Percentiles rank a stretch among this genome's conserved stretches.
Conservation (phyloP, 805 yeast genomes). For the Kluyveromyces siamensis region DNA sequence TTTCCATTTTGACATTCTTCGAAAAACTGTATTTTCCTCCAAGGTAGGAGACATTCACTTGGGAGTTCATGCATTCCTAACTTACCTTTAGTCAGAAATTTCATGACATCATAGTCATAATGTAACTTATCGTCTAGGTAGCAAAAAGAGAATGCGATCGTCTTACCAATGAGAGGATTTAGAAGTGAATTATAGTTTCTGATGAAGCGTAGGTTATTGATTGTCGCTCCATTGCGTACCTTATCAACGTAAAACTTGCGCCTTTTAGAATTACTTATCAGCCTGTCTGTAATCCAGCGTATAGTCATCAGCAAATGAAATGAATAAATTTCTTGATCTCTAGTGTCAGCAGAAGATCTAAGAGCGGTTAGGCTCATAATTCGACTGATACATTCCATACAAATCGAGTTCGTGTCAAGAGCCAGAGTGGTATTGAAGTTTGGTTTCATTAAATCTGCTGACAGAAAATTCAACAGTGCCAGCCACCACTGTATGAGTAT, state of each 20-base stretch:
- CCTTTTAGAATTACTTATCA: constrained; percentile 17
- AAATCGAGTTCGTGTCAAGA: constrained; percentile 20
- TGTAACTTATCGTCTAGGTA: constrained; percentile 20
- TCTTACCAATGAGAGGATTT: constrained; percentile 23
- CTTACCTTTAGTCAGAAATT: constrained; percentile 1
- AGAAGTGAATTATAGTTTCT: constrained; percentile 18
- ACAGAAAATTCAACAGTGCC: constrained; percentile 18
- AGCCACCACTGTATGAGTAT: constrained; percentile 28
- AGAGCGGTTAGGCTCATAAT: constrained; percentile 14
- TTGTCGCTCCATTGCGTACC: background rate
- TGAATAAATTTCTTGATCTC: constrained; percentile 16
- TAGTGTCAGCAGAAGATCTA: background rate
- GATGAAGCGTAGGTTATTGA: constrained; percentile 4
- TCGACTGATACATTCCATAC: constrained; percentile 28
- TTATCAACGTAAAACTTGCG: constrained; percentile 1
- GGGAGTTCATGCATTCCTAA: background rate
- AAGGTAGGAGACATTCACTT: background rate
- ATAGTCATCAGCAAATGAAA: constrained; percentile 21
- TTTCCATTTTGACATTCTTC: background rate
- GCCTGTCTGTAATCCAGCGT: constrained; percentile 19
- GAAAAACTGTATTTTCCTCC: background rate
- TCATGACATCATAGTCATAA: constrained; percentile 16
- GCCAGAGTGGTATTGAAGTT: constrained; percentile 8
- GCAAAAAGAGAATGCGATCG: constrained; percentile 24
- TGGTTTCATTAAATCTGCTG: constrained; percentile 9